Conservation (phyloP, 768 basidiomycete species). For the Leccinellum albellum region DNA sequence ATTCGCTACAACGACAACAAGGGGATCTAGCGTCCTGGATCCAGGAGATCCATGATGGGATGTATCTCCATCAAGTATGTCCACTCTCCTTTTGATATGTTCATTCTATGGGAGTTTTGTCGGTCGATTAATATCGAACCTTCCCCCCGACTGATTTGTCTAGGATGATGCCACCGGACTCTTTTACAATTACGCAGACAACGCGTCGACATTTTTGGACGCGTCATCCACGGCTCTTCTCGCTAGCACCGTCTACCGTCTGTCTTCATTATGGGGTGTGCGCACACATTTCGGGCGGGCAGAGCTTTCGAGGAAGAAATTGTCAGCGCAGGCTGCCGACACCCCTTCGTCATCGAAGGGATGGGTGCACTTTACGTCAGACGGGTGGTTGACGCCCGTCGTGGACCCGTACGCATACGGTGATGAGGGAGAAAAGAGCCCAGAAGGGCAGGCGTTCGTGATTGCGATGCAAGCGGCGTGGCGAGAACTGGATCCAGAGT, state of each 20-base stretch:
- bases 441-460: slow-evolving; percentile 80
- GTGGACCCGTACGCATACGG: slow-evolving; percentile 62
- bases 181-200: slow-evolving; percentile 72
- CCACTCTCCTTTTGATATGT: neutral
- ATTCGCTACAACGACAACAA: slow-evolving; percentile 47
- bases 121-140: too few relatives aligned
- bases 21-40: slow-evolving; percentile 62
- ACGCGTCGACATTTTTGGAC: slow-evolving; percentile 62
- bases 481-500: slow-evolving; percentile 43
- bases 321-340: slow-evolving; percentile 24
- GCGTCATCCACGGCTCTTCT: slow-evolving; percentile 70
- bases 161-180: slow-evolving; percentile 11
- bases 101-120: too few relatives aligned
- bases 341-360: neutral
- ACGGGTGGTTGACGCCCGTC: slow-evolving; percentile 71
- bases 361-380: slow-evolving; percentile 48
- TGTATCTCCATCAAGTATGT: slow-evolving; percentile 60
- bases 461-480: slow-evolving; percentile 72
- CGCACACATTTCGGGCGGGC: slow-evolving; percentile 53
- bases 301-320: slow-evolving; percentile 46
- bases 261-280: slow-evolving; percentile 51
- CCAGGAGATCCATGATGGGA: slow-evolving; percentile 66
- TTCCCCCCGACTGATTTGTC: too few relatives aligned
- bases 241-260: slow-evolving; percentile 71
- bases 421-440: slow-evolving; percentile 47